These are phyloP conservation scores for Podospora conica DNA, from an alignment of 495 filamentous ascomycete genomes.

Conservation along the genomic window DNA sequence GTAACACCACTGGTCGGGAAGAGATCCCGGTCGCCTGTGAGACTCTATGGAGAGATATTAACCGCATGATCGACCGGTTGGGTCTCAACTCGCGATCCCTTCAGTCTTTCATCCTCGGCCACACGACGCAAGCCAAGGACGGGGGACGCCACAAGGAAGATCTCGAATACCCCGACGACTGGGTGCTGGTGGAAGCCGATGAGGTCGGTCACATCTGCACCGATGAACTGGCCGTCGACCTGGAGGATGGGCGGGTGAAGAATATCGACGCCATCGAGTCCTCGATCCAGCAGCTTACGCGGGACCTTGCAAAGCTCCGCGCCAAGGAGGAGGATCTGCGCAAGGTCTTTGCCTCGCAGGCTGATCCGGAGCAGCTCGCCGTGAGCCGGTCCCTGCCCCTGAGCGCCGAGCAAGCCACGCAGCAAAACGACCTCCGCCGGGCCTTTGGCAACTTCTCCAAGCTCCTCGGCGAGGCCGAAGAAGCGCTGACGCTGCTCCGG, in stretches of 20 bases:
- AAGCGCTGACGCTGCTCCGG: conserved; percentile 72
- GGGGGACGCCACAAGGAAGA: conserved; percentile 47
- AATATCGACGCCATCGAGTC: conserved; percentile 58
- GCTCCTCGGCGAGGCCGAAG: conserved; percentile 70
- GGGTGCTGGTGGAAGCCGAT: conserved; percentile 64
- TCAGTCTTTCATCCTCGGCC: conserved; percentile 61
- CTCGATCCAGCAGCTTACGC: conserved; percentile 53
- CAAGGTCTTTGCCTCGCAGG: conserved; percentile 56
- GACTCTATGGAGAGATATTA: conserved; percentile 83
- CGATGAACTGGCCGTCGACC: conserved; percentile 45
- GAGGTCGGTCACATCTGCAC: conserved; percentile 54
- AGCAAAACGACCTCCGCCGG: conserved; percentile 76
- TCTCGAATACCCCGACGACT: conserved; percentile 57
- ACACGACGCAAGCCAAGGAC: conserved; percentile 46
- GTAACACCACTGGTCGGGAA: conserved; percentile 51
- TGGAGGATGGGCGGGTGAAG: conserved; percentile 59
- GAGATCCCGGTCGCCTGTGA: conserved; percentile 46
- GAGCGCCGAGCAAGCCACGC: conserved; percentile 67
- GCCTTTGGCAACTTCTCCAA: conserved; percentile 63
- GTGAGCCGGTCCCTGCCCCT: conserved; percentile 63
- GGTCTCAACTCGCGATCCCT: conserved; percentile 80
- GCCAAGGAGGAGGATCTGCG: conserved; percentile 66
- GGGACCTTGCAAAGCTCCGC: conserved; percentile 60
- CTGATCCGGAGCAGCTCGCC: conserved; percentile 57
- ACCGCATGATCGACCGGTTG: conserved; percentile 90